Evolutionary conservation across 2,329 filamentous ascomycete species (phyloP), one percentile per base, ranked within the genome.

Genomic region (Orbilia brochopaga): DNA sequence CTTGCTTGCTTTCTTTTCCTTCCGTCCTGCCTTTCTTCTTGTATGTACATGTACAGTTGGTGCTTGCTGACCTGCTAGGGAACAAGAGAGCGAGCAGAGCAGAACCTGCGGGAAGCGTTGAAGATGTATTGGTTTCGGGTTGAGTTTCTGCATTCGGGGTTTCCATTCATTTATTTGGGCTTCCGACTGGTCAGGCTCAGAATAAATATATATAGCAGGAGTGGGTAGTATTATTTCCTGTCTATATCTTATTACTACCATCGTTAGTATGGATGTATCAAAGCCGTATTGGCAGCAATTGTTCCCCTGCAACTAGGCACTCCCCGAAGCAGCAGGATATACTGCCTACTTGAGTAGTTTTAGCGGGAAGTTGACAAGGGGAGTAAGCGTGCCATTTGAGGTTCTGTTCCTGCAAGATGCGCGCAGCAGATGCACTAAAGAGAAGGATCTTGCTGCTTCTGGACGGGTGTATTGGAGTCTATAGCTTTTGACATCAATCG

Each of bases 111-210:
- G 48, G 37, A 54, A 59, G 63, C 63, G 56, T 54, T 62, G 58
- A 35, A 44, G 46, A 61, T 62, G 35, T 11, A 19, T 17, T 60
- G 21, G 48, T 21, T 51, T 69, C 65, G 65, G 65, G 52, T 56
- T 57, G 65, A 69, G 58, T 52, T 69, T 61, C 65, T 69, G 30
- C 53, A 62, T 69, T 69, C 57, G 65, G 65, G 55, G 44, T 21
- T 61, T 17, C 58, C 27, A 58, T 62, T 62, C 57, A 58, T 69
- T n/a, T 63, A 42, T 42, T 42, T 13, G 37, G 37, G 37, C 37
- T 42, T 42, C 37, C 37, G 37, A 42, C 37, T 42, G 37, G 37
- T 42, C 37, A 42, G 37, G 37, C 15, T 42, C 37, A 42, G 13
- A 42, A 42, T 42, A 42, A 42, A 15, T 42, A 42, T 42, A 42